phyloP scores from a whole-genome alignment of 345 rosid genomes.

The Sisymbrium altissimum region DNA sequence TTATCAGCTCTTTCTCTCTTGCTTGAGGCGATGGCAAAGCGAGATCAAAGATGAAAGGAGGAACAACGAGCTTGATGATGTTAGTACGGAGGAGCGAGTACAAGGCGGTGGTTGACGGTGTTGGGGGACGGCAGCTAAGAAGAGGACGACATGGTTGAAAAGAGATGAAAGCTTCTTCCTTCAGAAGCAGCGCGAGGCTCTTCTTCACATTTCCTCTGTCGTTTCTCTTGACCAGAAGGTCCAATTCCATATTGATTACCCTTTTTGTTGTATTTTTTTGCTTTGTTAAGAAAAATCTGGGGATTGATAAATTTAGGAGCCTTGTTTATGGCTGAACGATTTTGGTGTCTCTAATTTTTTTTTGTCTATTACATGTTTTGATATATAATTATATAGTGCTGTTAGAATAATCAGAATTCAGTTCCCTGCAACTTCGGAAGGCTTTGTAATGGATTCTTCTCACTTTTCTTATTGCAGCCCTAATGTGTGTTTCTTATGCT shows the following conservation, averaged over 20 bases:
- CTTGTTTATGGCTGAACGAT: neutral
- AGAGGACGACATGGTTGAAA: slow-evolving; percentile 34
- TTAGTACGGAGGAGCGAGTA: slow-evolving; percentile 34
- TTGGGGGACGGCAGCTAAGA: slow-evolving; percentile 30
- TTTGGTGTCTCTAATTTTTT: neutral
- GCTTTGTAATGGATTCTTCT: neutral
- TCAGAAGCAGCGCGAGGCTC: slow-evolving; percentile 34
- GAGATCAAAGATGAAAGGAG: slow-evolving; percentile 15
- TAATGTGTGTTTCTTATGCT: slow-evolving; percentile 10
- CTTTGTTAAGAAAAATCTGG: neutral
- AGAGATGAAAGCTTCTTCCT: slow-evolving; percentile 34
- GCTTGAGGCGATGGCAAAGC: too few species aligned
- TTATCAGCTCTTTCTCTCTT: too few species aligned
- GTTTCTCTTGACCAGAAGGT: slow-evolving; percentile 32
- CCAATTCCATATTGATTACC: neutral
- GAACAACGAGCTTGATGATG: slow-evolving; percentile 21
- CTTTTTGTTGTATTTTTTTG: neutral
- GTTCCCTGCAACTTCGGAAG: too few species aligned
- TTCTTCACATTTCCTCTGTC: slow-evolving; percentile 15
- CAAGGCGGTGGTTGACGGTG: slow-evolving; percentile 33
- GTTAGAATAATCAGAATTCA: neutral
- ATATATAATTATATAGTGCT: neutral
- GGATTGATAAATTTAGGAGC: neutral
- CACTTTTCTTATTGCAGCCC: neutral
- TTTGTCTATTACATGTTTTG: neutral